Evolutionary conservation across 1,139 yeast species (phyloP).

Genomic region (Arxiozyma slooffiae): DNA sequence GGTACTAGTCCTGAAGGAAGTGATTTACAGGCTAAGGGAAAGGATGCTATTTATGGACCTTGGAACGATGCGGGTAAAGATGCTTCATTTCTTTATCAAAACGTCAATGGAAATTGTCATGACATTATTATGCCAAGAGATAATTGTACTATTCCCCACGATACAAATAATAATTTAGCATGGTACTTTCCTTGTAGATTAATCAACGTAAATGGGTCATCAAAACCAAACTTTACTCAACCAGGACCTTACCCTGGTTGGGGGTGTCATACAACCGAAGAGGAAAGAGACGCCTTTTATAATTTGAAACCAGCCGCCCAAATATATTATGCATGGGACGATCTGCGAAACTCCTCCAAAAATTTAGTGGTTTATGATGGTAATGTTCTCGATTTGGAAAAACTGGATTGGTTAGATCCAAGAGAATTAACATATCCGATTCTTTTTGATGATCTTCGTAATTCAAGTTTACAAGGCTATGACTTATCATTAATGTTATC

Average conservation of each 20-base stretch:
- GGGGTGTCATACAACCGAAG: conserved; percentile 77
- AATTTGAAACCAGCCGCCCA: conserved; percentile 54
- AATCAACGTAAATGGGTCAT: conserved; percentile 59
- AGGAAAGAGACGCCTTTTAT: conserved; percentile 64
- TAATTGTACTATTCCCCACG: conserved; percentile 60
- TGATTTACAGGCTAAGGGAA: conserved; percentile 59
- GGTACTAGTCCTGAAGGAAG: conserved; percentile 61
- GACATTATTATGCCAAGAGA: conserved; percentile 67
- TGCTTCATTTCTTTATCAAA: conserved; percentile 83
- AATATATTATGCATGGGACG: conserved; percentile 86
- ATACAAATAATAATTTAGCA: conserved; percentile 52
- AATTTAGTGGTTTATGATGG: conserved; percentile 83
- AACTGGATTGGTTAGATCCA: conserved; percentile 61
- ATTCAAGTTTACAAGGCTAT: conserved; percentile 57
- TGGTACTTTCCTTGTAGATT: conserved; percentile 95
- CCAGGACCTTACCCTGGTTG: conserved; percentile 61
- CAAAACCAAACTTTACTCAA: conserved; percentile 49
- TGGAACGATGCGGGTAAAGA: conserved; percentile 82
- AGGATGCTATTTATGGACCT: conserved; percentile 63
- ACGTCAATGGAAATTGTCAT: conserved; percentile 89
- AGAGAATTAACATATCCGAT: conserved; percentile 65
- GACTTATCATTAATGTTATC: conserved; percentile 76
- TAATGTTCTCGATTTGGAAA: conserved; percentile 68
- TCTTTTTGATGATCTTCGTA: conserved; percentile 53
- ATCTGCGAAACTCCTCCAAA: conserved; percentile 58